A percentile compares a stretch with the other conserved stretches of the same genome.
Evolutionary conservation across 331 rosid species (phyloP).

Genomic region (Pyrus hybrid): DNA sequence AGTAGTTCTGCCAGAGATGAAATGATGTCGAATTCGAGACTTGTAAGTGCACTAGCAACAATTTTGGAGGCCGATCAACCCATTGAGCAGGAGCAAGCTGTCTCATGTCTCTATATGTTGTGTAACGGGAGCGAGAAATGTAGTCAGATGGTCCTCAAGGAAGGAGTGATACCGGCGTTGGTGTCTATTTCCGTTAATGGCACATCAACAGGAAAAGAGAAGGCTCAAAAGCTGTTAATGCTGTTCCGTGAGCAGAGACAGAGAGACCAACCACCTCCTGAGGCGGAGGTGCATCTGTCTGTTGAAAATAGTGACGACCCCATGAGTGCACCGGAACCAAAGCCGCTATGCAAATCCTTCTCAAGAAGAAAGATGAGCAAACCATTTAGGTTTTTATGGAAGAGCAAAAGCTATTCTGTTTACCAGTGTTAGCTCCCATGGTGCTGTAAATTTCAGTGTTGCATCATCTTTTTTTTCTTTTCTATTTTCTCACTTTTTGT

Average conservation of each 20-base stretch:
- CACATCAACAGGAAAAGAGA: conserved; percentile 71
- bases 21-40: conserved; percentile 36
- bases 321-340: conserved; percentile 40
- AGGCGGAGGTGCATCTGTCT: background rate
- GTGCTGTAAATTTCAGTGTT: conserved; percentile 48
- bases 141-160: conserved; percentile 74
- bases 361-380: conserved; percentile 72
- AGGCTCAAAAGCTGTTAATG: conserved; percentile 80
- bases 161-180: conserved; percentile 89
- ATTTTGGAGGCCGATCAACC: conserved; percentile 56
- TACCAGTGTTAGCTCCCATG: conserved; percentile 54
- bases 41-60: conserved; percentile 52
- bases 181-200: conserved; percentile 85
- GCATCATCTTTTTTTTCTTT: conserved; percentile 22
- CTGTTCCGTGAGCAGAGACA: conserved; percentile 86
- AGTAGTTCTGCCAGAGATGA: conserved; percentile 58
- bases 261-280: conserved; percentile 45
- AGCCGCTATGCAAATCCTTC: conserved; percentile 61
- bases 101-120: conserved; percentile 61
- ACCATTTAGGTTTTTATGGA: conserved; percentile 74
- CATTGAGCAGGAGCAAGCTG: conserved; percentile 85
- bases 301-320: conserved; percentile 35
- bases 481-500: background rate
- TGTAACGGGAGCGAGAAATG: conserved; percentile 68
- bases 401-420: conserved; percentile 87